Conservation (phyloP, 768 basidiomycete species). For the Termitomyces sp. region DNA sequence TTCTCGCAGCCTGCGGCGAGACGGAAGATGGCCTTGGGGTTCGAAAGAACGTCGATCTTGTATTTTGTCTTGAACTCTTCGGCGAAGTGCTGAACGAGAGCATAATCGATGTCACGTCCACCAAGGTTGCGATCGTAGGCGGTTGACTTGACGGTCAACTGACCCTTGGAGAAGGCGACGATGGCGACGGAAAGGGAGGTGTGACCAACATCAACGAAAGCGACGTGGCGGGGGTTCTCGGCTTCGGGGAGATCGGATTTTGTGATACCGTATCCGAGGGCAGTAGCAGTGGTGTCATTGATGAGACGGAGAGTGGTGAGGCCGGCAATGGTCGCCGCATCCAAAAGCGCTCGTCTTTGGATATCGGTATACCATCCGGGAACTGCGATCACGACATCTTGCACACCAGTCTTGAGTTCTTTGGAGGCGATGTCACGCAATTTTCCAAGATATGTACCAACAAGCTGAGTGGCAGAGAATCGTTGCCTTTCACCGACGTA, state of each 20-base stretch:
- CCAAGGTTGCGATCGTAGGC: conserved; percentile 94
- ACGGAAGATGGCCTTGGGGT: conserved; percentile 92
- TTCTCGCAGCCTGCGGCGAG: conserved; percentile 86
- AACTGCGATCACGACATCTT: conserved; percentile 93
- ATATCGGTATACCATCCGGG: conserved; percentile 96
- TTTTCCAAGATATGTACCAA: conserved; percentile 88
- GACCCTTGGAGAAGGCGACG: conserved; percentile 92
- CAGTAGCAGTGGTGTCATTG: conserved; percentile 95
- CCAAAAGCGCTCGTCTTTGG: conserved; percentile 86
- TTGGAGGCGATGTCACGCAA: conserved; percentile 80
- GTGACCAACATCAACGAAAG: conserved; percentile 95
- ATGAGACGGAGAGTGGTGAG: conserved; percentile 92
- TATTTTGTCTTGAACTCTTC: conserved; percentile 94
- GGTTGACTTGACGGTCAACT: conserved; percentile 80
- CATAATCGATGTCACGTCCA: conserved; percentile 94
- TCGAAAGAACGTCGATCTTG: conserved; percentile 92
- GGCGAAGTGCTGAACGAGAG: conserved; percentile 85
- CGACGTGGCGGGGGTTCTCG: conserved; percentile 80
- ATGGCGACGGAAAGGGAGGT: conserved; percentile 84
- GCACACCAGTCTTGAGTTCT: conserved; percentile 84
- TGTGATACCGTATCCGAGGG: conserved; percentile 98
- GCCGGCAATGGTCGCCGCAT: conserved; percentile 86
- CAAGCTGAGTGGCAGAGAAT: conserved; percentile 89
- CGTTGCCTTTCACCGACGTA: conserved; percentile 78
- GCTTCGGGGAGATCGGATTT: conserved; percentile 91